A percentile compares a stretch with the other conserved stretches of the same genome.
Evolutionary conservation across 768 basidiomycete species (phyloP).

Genomic region (Leccinum rimulosum): DNA sequence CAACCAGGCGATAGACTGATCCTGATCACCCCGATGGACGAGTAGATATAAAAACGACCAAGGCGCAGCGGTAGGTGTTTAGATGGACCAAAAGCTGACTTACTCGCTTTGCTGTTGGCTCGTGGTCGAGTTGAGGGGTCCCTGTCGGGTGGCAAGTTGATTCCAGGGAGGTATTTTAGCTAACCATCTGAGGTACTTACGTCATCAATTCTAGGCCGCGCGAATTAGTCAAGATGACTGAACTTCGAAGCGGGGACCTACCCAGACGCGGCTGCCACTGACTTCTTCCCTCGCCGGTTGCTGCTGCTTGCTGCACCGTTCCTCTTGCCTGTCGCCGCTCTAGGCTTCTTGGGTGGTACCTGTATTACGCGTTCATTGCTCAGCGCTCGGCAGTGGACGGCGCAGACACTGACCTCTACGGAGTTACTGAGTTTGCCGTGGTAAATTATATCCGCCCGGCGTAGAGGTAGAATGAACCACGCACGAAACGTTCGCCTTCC

Average conservation of each 20-base stretch:
- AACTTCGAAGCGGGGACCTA: constrained; percentile 5
- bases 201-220: constrained; percentile 29
- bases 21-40: constrained; percentile 23
- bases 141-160: constrained; percentile 19
- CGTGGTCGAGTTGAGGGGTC: constrained; percentile 26
- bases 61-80: constrained; percentile 10
- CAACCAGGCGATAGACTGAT: constrained; percentile 25
- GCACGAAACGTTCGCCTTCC: constrained; percentile 20
- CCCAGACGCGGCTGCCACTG: constrained; percentile 9
- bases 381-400: background rate
- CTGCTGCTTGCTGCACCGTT: constrained; percentile 1
- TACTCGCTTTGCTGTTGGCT: constrained; percentile 27
- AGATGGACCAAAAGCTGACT: constrained; percentile 27
- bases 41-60: constrained; percentile 11
- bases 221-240: background rate
- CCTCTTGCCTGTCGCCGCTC: constrained; percentile 26
- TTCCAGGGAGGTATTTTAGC: constrained; percentile 12
- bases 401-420: constrained; percentile 24
- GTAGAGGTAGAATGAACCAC: constrained; percentile 13
- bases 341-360: constrained; percentile 43
- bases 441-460: constrained; percentile 7
- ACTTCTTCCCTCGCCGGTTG: constrained; percentile 20
- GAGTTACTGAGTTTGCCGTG: constrained; percentile 17
- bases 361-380: constrained; percentile 14
- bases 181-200: constrained; percentile 26